Base-by-base conservation (phyloP, 805 yeast species). In the Nematodospora valgi region DNA sequence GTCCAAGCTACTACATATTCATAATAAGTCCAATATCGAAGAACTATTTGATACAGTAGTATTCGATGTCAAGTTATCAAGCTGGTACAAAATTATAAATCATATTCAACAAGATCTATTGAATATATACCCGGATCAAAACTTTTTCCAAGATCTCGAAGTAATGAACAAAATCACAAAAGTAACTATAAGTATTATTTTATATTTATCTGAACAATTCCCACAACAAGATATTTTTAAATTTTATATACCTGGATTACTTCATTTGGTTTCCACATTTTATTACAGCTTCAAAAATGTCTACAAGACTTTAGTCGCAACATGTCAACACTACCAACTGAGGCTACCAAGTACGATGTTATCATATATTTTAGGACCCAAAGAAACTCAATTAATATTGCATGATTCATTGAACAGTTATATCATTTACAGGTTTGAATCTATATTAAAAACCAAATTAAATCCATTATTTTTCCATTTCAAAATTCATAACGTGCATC, bases 381-480 rank as follows among this genome's bases (percentile, higher is more conserved):
- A 20, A 18, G 16, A 23, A 29, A 13, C 27, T 16, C 19, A 38
- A 23, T 16, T 22, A 23, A 23, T 38, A 16, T 30, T 38, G 4
- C 26, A 32, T 15, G 23, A 26, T 11, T 34, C 42, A 2, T 23
- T 38, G 15, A 24, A 32, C 9, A 13, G 22, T 11, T 37, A 34
- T 17, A 28, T 35, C n/a, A 22, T 46, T 5, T 30, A 34, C 9
- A 70, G 80, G 14, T 79, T 78, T 45, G 63, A 70, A 27, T 61
- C 64, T 40, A 63, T 71, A 13, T 62, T 82, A 32, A 56, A 64
- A 13, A 53, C 60, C 26, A 66, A 70, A 32, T 39, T 46, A 23
- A 71, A 76, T 7, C 47, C 64, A 15, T 52, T 83, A 23, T 65
- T 61, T 36, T 52, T 65, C 8, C 86, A 81, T 49, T 74, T 83